Percentiles rank a stretch among this genome's conserved stretches.
phyloP scores from a whole-genome alignment of 2,329 filamentous ascomycete genomes.

The Elsinoe fawcettii region DNA sequence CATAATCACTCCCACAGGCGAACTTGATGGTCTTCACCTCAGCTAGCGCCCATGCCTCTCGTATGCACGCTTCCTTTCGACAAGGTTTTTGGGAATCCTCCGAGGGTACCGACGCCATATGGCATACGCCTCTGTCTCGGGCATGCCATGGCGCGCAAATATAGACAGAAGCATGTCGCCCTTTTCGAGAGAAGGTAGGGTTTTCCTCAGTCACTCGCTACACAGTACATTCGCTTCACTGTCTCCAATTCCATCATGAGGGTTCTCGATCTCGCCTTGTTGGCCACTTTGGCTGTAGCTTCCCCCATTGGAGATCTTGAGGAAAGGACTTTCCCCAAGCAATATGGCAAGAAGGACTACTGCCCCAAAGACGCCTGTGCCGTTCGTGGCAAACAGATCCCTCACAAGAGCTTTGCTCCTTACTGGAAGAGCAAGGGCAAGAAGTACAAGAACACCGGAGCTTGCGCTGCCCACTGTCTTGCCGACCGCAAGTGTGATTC shows the following conservation, averaged over 20 bases:
- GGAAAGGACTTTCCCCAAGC: background rate
- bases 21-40: background rate
- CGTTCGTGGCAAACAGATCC: conserved; percentile 9
- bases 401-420: conserved; percentile 4
- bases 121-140: conserved; percentile 7
- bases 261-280: background rate
- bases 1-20: background rate
- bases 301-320: conserved; percentile 8
- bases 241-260: background rate
- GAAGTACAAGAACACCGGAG: conserved; percentile 7
- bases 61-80: conserved; percentile 10
- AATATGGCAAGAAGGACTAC: background rate
- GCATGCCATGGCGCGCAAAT: conserved; percentile 3
- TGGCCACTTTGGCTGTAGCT: conserved; percentile 4
- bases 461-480: conserved; percentile 10
- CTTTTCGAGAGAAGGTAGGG: background rate
- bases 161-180: conserved; percentile 5
- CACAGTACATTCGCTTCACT: background rate
- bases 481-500: conserved; percentile 5
- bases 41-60: conserved; percentile 7
- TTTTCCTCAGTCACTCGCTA: conserved; percentile 12
- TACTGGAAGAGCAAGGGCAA: conserved; percentile 13
- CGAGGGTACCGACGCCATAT: background rate
- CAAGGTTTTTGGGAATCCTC: background rate
- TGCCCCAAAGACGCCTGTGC: background rate